Percentiles rank a stretch among this genome's conserved stretches.
These are phyloP conservation scores for Hsuehochloa calcarea DNA, from an alignment of 176 grass and related monocot species.

Conservation along the genomic window DNA sequence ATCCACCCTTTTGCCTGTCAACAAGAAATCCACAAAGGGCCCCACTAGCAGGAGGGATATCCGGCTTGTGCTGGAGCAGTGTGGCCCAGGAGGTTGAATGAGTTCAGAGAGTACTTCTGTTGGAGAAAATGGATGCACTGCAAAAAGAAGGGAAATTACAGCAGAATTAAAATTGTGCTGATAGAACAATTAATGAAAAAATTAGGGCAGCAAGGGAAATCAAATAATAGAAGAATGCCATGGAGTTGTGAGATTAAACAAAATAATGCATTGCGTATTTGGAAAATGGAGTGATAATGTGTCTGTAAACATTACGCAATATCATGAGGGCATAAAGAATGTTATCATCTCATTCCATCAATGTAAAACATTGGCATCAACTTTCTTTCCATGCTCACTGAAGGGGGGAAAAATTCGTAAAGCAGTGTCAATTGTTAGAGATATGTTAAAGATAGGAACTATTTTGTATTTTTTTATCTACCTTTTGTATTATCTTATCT, in stretches of 20 bases:
- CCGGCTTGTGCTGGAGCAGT: constrained; percentile 77
- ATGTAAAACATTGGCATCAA: neutral
- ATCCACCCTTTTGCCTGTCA: constrained; percentile 82
- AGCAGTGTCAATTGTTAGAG: neutral
- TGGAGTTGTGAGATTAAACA: neutral
- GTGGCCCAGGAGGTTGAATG: constrained; percentile 82
- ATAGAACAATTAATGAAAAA: constrained; percentile 8
- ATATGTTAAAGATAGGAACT: too few relatives aligned
- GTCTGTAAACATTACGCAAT: neutral
- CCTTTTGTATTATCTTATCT: too few relatives aligned
- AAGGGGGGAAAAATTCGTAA: neutral
- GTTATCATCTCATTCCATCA: neutral
- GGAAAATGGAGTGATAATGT: neutral
- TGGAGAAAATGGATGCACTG: constrained; percentile 87
- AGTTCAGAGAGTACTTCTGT: constrained; percentile 71
- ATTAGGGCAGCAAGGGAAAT: neutral
- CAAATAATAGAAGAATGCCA: constrained; percentile 4
- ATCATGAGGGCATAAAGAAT: neutral
- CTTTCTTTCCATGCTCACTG: neutral
- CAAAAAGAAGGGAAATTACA: constrained; percentile 28
- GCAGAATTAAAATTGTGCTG: constrained; percentile 11
- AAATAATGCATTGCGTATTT: neutral
- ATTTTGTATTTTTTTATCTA: too few relatives aligned
- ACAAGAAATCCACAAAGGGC: constrained; percentile 68
- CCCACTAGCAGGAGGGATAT: constrained; percentile 72